These are phyloP conservation scores for Phytophthora tubulina DNA, from an alignment of 352 stramenopile genomes.

Conservation along the genomic window DNA sequence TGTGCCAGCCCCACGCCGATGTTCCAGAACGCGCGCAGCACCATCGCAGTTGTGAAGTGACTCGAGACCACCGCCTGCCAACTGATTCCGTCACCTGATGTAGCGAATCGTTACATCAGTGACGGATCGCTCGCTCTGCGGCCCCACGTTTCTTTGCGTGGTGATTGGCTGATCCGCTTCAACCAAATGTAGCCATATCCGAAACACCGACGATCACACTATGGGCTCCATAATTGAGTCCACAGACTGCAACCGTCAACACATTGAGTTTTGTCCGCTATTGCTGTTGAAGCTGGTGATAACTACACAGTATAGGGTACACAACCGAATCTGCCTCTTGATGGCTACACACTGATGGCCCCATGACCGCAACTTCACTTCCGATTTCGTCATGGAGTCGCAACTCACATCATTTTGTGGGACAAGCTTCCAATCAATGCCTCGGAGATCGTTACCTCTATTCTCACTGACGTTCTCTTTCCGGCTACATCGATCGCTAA, in stretches of 20 bases:
- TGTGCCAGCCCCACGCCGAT: slow-evolving; percentile 63
- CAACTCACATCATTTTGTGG: neutral
- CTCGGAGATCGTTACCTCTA: neutral
- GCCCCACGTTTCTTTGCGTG: slow-evolving; percentile 13
- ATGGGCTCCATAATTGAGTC: no score
- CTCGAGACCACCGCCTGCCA: neutral
- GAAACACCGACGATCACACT: no score
- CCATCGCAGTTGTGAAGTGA: slow-evolving; percentile 42
- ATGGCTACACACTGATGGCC: no score
- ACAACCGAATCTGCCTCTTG: no score
- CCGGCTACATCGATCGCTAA: neutral
- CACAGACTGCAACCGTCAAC: no score
- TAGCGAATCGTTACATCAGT: neutral
- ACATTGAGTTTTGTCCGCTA: no score
- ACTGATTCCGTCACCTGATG: neutral
- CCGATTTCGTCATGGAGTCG: no score
- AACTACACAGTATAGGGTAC: no score
- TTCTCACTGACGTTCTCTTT: neutral
- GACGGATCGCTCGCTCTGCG: neutral
- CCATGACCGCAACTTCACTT: no score
- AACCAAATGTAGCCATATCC: slow-evolving; percentile 31
- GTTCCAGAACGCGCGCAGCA: slow-evolving; percentile 80
- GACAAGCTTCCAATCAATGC: neutral
- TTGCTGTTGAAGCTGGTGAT: no score
- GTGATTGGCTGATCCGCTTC: slow-evolving; percentile 28